Evolutionary conservation across 768 basidiomycete species (phyloP), one percentile per base, ranked within the genome.

Genomic region (Panaeolus cyanescens): DNA sequence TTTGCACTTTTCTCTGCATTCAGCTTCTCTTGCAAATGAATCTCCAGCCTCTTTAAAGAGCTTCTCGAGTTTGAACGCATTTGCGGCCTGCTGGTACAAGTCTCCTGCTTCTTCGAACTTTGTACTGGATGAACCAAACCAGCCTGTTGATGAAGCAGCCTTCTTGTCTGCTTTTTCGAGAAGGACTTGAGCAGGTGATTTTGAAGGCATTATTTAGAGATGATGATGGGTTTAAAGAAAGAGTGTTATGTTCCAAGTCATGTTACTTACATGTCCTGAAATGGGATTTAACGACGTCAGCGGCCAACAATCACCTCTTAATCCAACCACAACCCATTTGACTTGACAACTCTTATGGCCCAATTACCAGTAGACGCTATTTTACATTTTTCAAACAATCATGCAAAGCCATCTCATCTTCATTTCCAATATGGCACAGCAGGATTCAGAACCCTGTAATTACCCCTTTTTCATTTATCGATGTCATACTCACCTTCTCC

Each of bases 101-200:
- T 98, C 96, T 54, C 94, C 96, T 3, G 96, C 95, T 72, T 98
- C 96, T 75, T 99, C 96, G 67, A 80, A 96, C 75, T 95, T 97
- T 62, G 90, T 79, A 19, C 88, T 83, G 1, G 87, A 79, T 8
- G 92, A 93, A 34, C 90, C 87, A 77, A 97, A 96, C 95, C 95
- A 97, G 58, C 92, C 90, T 1, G 82, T 74, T 1, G 93, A 91
- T 0, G 93, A 90, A 61, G 80, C 84, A 10, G 91, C 89, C 71
- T 95, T 96, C 85, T 97, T 99, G 72, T 97, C 90, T 1, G 96
- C 96, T 71, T 92, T 92, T 65, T 93, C 91, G 31, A 96, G 74
- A 17, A 95, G 78, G 22, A 76, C 74, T 72, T 94, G 88, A 1
- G 88, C 93, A 64, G 84, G 82, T 53, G 93, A 94, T 80, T 91